These are phyloP conservation scores for Zymoseptoria pseudotritici DNA, from an alignment of 2,329 filamentous ascomycete genomes.

Conservation along the genomic window DNA sequence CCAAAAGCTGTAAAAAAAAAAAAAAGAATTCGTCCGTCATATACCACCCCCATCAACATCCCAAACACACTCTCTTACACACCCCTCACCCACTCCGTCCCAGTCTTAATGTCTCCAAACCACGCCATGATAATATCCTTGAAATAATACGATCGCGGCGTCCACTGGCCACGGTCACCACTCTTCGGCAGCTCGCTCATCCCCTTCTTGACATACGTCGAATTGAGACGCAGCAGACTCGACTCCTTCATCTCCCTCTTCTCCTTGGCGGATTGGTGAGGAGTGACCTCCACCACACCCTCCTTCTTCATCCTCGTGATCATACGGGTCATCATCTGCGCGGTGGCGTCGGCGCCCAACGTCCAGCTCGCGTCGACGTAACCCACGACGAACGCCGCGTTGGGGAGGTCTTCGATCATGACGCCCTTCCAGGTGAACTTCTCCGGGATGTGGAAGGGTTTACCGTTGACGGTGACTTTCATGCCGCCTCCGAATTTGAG, in stretches of 20 bases:
- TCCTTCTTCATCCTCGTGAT: slow-evolving; percentile 44
- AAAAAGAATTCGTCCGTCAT: too few relatives aligned
- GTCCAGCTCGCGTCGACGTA: slow-evolving; percentile 59
- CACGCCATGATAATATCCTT: slow-evolving; percentile 37
- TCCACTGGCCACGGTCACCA: slow-evolving; percentile 39
- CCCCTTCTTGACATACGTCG: slow-evolving; percentile 46
- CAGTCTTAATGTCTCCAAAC: slow-evolving; percentile 36
- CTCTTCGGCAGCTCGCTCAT: slow-evolving; percentile 40
- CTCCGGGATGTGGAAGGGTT: slow-evolving; percentile 36
- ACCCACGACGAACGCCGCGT: slow-evolving; percentile 51
- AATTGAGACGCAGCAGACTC: slow-evolving; percentile 39
- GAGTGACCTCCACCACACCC: slow-evolving; percentile 38
- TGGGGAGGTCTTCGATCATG: slow-evolving; percentile 58
- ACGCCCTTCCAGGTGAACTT: slow-evolving; percentile 54
- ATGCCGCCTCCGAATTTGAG: slow-evolving; percentile 47
- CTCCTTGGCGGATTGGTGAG: slow-evolving; percentile 33
- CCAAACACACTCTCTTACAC: slow-evolving; percentile 2
- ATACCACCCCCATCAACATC: neutral
- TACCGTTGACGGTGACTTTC: slow-evolving; percentile 45
- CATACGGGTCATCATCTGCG: slow-evolving; percentile 44
- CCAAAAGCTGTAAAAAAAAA: too few relatives aligned
- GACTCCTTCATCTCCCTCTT: slow-evolving; percentile 33
- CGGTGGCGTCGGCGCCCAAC: slow-evolving; percentile 47
- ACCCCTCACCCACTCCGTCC: slow-evolving; percentile 31
- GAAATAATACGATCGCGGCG: slow-evolving; percentile 38